phyloP scores from a whole-genome alignment of 805 yeast species.

The Lachancea waltii region DNA sequence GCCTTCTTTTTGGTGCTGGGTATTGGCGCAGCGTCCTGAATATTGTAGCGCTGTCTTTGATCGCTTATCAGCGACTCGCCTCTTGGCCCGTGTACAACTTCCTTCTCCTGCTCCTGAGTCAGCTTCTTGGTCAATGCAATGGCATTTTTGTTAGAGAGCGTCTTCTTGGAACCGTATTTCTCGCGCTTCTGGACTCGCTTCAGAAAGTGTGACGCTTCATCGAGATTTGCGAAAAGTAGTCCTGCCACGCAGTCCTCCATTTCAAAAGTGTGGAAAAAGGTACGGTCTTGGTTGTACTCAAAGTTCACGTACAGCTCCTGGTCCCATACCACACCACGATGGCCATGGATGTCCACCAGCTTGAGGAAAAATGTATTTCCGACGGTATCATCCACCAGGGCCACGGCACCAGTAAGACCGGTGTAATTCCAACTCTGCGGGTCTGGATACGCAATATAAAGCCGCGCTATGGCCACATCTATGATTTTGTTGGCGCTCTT shows the following conservation, averaged over 20 bases:
- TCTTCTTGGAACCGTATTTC: constrained; percentile 82
- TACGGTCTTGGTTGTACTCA: constrained; percentile 86
- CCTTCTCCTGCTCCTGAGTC: constrained; percentile 50
- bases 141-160: constrained; percentile 81
- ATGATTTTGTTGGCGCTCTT: constrained; percentile 80
- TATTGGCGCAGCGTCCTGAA: constrained; percentile 25
- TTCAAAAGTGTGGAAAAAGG: constrained; percentile 93
- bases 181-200: constrained; percentile 69
- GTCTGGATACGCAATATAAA: constrained; percentile 86
- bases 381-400: constrained; percentile 82
- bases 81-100: constrained; percentile 65
- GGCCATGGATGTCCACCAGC: constrained; percentile 76
- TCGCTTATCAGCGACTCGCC: constrained; percentile 28
- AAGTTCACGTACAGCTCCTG: constrained; percentile 88
- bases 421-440: constrained; percentile 78
- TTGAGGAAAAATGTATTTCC: constrained; percentile 92
- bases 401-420: constrained; percentile 82
- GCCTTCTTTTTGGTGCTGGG: constrained; percentile 34
- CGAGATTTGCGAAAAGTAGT: constrained; percentile 77
- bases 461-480: constrained; percentile 84
- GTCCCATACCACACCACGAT: constrained; percentile 91
- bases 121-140: constrained; percentile 63
- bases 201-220: constrained; percentile 79
- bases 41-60: constrained; percentile 29
- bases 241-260: constrained; percentile 86